phyloP scores from a whole-genome alignment of 805 yeast genomes.

The Soucietia sequanensis region DNA sequence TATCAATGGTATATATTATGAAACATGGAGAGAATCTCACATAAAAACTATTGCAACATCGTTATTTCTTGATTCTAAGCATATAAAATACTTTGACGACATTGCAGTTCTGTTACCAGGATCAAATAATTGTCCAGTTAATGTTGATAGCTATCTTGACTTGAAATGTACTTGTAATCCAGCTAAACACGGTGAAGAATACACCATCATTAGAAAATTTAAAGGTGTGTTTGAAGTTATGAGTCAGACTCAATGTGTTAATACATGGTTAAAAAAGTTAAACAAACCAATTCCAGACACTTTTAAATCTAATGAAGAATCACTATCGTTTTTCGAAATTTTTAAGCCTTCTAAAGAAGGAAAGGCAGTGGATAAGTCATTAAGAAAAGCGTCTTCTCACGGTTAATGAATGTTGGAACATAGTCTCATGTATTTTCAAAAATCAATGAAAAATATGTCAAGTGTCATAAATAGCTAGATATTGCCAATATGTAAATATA shows the following conservation, averaged over 20 bases:
- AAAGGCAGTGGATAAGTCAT: no score
- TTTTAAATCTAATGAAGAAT: background rate
- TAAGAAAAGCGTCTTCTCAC: no score
- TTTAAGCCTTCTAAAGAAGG: background rate
- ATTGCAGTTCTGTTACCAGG: slow-evolving; percentile 10
- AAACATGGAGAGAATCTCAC: slow-evolving; percentile 13
- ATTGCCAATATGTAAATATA: no score
- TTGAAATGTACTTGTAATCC: slow-evolving; percentile 11
- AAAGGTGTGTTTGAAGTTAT: slow-evolving; percentile 2
- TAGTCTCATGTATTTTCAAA: no score
- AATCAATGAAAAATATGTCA: no score
- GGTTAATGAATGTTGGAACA: no score
- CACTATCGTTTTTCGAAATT: background rate
- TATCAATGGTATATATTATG: slow-evolving; percentile 8
- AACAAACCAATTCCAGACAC: slow-evolving; percentile 2
- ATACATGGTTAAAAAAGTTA: slow-evolving; percentile 3
- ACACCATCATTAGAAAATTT: background rate
- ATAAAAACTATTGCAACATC: slow-evolving; percentile 13
- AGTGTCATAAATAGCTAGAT: no score
- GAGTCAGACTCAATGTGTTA: slow-evolving; percentile 4
- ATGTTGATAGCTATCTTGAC: slow-evolving; percentile 6
- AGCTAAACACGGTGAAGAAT: slow-evolving; percentile 1
- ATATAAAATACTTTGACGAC: slow-evolving; percentile 12
- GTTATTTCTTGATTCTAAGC: slow-evolving; percentile 7
- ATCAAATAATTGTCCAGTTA: slow-evolving; percentile 11